Evolutionary conservation across 2,329 filamentous ascomycete genomes (phyloP).

Genomic region (Fusarium sp.): DNA sequence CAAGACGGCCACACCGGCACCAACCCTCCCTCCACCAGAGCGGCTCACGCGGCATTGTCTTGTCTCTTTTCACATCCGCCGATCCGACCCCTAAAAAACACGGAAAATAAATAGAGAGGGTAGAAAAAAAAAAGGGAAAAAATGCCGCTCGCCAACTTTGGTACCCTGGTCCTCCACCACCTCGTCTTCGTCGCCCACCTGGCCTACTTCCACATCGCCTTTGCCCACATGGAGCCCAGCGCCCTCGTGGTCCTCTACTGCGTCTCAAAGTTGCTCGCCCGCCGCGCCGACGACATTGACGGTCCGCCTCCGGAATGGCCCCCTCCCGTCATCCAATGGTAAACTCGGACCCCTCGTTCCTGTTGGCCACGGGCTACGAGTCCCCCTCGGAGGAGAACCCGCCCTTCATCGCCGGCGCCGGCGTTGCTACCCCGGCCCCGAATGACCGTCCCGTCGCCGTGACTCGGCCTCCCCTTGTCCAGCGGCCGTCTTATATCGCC

Average conservation of each 20-base stretch:
- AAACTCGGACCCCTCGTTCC: conserved; percentile 22
- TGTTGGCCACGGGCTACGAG: conserved; percentile 48
- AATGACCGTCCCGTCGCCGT: not conserved
- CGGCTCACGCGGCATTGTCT: not conserved
- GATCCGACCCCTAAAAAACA: not conserved
- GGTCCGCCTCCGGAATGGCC: conserved; percentile 52
- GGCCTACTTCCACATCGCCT: conserved; percentile 63
- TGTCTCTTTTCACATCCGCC: not conserved
- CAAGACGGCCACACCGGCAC: not conserved
- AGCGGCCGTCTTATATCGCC: conserved; percentile 34
- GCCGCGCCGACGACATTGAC: conserved; percentile 61
- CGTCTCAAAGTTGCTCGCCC: conserved; percentile 59
- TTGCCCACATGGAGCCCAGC: conserved; percentile 61
- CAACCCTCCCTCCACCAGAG: not conserved
- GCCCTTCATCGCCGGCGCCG: conserved; percentile 42
- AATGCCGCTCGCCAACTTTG: conserved; percentile 65
- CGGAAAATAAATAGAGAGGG: not conserved
- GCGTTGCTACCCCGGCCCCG: not conserved
- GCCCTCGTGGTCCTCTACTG: conserved; percentile 61
- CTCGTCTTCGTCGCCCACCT: conserved; percentile 66
- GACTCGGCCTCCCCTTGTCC: conserved; percentile 26
- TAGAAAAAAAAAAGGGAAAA: not conserved
- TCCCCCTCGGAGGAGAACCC: conserved; percentile 52
- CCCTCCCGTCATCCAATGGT: conserved; percentile 47
- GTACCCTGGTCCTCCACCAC: conserved; percentile 63